Base-by-base conservation (phyloP, 2,329 filamentous ascomycete genomes). In the Dactylellina drechsleri region DNA sequence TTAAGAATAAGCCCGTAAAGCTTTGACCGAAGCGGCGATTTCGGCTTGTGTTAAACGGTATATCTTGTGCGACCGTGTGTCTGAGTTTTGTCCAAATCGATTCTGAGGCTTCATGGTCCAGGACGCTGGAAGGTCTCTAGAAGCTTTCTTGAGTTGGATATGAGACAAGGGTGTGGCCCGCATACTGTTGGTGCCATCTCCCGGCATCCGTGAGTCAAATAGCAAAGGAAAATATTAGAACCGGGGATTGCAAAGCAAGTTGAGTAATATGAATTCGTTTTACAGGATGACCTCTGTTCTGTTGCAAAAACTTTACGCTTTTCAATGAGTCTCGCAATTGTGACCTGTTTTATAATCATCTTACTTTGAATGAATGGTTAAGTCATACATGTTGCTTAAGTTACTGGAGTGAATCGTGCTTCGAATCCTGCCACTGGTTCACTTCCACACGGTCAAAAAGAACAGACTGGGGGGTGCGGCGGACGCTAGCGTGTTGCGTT, bases 71-170 rank as follows among this genome's bases (percentile, higher is more conserved):
- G 54, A 74, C 68, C 57, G 56, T 66, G 56, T 74, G 68, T 50
- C 57, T 45, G 28, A 36, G 49, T 28, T 54, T 66, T 20, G 49
- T 54, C 47, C 18, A 52, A 23, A 58, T 45, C 28, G 59, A 54
- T 53, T 36, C 31, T 53, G 47, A 18, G 23, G 53, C 53, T 57
- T 57, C 66, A 20, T 41, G 58, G n/a, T 41, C n/a, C 52, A 53
- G 57, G 57, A 47, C 68, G 61, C 61, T 74, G 56, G 68, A 74
- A 74, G 68, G 54, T 52, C 47, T 74, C 68, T 74, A 74, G 68
- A 74, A 74, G 68, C 61, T 45, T 74, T 66, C 68, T 74, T 18
- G 16, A 74, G 57, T 66, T 61, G 68, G 68, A 45, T 66, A 66
- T 47, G 12, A 43, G 62, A 62, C 68, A 62, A 57, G 68, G 68